These are phyloP conservation scores for Galerina marginata DNA, from an alignment of 768 basidiomycete species.

Conservation along the genomic window DNA sequence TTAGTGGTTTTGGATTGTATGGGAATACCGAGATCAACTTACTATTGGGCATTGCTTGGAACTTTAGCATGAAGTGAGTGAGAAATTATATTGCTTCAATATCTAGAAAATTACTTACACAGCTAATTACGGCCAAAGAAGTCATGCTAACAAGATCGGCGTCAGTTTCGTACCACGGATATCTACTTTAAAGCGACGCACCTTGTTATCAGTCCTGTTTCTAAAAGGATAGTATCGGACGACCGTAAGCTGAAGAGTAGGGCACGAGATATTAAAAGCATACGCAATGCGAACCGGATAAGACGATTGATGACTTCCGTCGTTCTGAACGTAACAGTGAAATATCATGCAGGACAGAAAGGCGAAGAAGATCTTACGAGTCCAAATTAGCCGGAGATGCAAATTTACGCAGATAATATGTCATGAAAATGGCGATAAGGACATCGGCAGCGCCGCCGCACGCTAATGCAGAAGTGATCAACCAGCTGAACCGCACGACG, in stretches of 20 bases:
- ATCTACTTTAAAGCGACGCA: background rate
- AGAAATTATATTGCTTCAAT: background rate
- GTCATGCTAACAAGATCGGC: background rate
- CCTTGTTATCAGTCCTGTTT: slow-evolving; percentile 15
- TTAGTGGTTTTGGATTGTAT: background rate
- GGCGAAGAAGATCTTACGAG: slow-evolving; percentile 5
- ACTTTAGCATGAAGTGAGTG: background rate
- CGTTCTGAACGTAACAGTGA: background rate
- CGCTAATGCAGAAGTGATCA: slow-evolving; percentile 13
- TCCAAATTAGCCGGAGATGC: slow-evolving; percentile 8
- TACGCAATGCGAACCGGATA: slow-evolving; percentile 11
- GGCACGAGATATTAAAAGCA: background rate
- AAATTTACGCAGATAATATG: slow-evolving; percentile 10
- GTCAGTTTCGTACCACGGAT: too few relatives aligned
- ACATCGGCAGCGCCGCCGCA: slow-evolving; percentile 5
- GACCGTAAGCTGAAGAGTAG: background rate
- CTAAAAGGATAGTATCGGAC: background rate
- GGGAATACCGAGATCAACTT: background rate
- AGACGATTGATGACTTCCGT: slow-evolving; percentile 13
- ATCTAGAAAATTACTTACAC: background rate
- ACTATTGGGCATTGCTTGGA: slow-evolving; percentile 15
- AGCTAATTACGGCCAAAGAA: slow-evolving; percentile 5
- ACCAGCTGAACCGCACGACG: slow-evolving; percentile 13
- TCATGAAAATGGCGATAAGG: slow-evolving; percentile 1
- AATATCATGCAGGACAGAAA: too few relatives aligned